Base-by-base conservation (phyloP, 345 rosid genomes). In the Lagerstroemia speciosa region DNA sequence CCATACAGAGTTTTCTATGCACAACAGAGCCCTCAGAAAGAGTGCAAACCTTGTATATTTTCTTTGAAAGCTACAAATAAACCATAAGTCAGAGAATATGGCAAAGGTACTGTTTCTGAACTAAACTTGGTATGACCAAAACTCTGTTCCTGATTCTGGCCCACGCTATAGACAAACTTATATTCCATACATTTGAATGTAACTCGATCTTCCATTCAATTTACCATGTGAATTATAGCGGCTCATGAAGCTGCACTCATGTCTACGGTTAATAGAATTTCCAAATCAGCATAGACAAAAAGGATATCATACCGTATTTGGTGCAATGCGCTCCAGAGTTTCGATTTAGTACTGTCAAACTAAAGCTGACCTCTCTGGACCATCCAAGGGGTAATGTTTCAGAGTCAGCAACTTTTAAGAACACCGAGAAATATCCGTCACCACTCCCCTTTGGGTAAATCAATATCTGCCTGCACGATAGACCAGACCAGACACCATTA, bases 381-480 rank as follows among this genome's bases (percentile, higher is more conserved):
- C 69, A 66, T n/a, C 69, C 69, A 38, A 31, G 3, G 3, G 69
- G 55, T 31, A 66, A 66, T 15, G 34, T 29, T 6, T 66, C 69
- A 27, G 31, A 7, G 33, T 66, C 55, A 10, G 69, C 69, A 24
- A 43, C 69, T 11, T 66, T 24, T 16, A 66, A 41, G 69, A 43
- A 66, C 6, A 45, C 34, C 7, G 69, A 66, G 11, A 66, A 29
- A 29, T 9, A 14, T 34, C 45, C 57, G 2, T 24, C 34, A 20
- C 33, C 3, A n/a, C 29, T 19, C 12, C 57, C 57, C 34, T 29
- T 66, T 2, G 69, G 69, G 45, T 33, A 66, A 40, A 66, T n/a
- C 14, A 24, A 11, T 43, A 66, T 66, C 34, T 29, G 33, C 69
- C 69, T 41, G 69, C 36, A 26, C 36, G 43, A 43, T 38, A 37